These are phyloP conservation scores for Coemansia sp. DNA, from an alignment of 192 early-diverging fungal species.

Conservation along the genomic window DNA sequence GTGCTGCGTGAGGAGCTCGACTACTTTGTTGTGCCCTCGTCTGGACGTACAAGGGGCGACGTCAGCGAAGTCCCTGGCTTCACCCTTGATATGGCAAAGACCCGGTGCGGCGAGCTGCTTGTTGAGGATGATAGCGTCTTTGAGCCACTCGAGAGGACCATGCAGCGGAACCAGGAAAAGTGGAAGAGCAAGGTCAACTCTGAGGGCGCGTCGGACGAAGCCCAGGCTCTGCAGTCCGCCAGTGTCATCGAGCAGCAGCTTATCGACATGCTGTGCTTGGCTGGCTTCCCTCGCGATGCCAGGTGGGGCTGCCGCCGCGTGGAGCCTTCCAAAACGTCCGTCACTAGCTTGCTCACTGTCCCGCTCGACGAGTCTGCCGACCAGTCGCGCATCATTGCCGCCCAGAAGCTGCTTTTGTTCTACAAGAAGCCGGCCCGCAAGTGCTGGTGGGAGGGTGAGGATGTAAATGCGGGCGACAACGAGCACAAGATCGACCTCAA, in stretches of 20 bases:
- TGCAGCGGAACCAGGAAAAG: conserved; percentile 58
- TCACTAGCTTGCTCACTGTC: conserved; percentile 68
- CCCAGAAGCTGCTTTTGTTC: conserved; percentile 72
- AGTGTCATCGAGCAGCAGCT: conserved; percentile 69
- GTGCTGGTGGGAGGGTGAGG: conserved; percentile 81
- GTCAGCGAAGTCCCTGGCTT: conserved; percentile 44
- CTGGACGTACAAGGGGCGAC: conserved; percentile 40
- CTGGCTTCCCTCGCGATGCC: conserved; percentile 69
- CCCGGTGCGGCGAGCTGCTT: conserved; percentile 61
- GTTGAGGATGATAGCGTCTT: conserved; percentile 70
- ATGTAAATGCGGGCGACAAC: conserved; percentile 60
- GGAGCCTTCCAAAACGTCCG: conserved; percentile 66
- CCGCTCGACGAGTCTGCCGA: conserved; percentile 68
- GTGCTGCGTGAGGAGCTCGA: conserved; percentile 78
- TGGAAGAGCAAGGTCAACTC: conserved; percentile 39
- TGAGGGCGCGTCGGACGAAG: conserved; percentile 45
- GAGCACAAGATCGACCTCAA: conserved; percentile 58
- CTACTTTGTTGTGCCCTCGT: conserved; percentile 63
- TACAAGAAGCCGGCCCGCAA: conserved; percentile 84
- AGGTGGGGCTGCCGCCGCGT: conserved; percentile 72
- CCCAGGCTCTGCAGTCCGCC: conserved; percentile 42
- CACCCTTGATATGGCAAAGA: conserved; percentile 58
- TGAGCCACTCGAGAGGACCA: conserved; percentile 70
- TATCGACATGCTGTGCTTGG: conserved; percentile 78
- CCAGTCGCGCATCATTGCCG: conserved; percentile 67